Evolutionary conservation across 495 filamentous ascomycete genomes (phyloP), one percentile per base, ranked within the genome.

Genomic region (Hypoxylon subgilvum): DNA sequence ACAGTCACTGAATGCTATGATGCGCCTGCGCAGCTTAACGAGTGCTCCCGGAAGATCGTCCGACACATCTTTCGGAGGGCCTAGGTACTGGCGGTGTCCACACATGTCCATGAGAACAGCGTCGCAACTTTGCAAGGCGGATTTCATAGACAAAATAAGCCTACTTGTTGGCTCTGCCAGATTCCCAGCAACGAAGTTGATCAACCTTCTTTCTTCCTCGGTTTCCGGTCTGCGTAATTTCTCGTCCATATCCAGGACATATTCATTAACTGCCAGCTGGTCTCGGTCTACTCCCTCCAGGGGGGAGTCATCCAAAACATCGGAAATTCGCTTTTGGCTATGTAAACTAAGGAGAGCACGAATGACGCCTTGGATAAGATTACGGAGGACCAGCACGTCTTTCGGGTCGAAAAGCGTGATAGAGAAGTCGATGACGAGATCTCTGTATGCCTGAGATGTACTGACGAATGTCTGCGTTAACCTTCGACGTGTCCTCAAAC

Each of bases 391-490:
- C 31, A 67, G 49, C 5, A 79, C 69, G 65, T 83, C 79, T n/a
- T 71, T 66, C 0, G 80, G 79, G 13, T 59, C 50, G 32, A 83
- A 78, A 2, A 73, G 72, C 1, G 80, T 81, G 6, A 81, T 53
- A 5, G 81, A 75, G 18, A 82, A 74, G 38, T 84, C 82, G 52
- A 82, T 74, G 1, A 74, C 72, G 43, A 85, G 73, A 57, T 85
- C 82, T 66, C 82, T 67, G 43, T 82, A 72, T 1, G 73, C 79
- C 60, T 81, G 75, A 21, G 82, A 84, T 43, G 84, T 72, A 47
- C 75, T 77, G 35, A 85, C 79, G 50, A 84, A 82, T 5, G 75
- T 71, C 47, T 63, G 73, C 17, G 72, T 72, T 5, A 82, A 51
- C 39, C 73, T 69, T 25, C 74, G 72, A 18, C 76, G 70, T 13